Evolutionary conservation across 768 basidiomycete genomes (phyloP).

Genomic region (Hericium alpestre): DNA sequence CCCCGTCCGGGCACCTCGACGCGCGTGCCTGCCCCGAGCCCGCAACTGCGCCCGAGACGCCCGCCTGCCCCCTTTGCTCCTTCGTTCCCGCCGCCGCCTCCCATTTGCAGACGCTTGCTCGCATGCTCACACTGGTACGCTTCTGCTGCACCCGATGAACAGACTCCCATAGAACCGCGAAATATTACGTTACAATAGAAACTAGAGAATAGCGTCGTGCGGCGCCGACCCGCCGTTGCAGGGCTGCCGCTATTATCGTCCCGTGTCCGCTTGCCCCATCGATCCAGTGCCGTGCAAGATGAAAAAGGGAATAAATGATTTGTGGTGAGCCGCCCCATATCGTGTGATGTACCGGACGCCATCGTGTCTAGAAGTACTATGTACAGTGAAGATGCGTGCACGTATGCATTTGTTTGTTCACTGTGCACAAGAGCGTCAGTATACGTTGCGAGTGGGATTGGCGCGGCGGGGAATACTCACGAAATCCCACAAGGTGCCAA

Average conservation of each 20-base stretch:
- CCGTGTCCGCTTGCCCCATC: background rate
- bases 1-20: background rate
- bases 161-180: background rate
- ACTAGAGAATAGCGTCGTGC: background rate
- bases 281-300: background rate
- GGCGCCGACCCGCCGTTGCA: background rate
- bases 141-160: background rate
- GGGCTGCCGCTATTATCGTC: background rate
- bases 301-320: background rate
- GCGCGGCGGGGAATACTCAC: slow-evolving; percentile 1
- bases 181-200: slow-evolving; percentile 1
- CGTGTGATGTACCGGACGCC: background rate
- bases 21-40: background rate
- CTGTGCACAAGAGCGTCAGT: background rate
- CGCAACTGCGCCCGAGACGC: background rate
- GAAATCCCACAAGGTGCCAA: slow-evolving; percentile 22
- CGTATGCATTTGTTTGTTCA: background rate
- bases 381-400: slow-evolving; percentile 1
- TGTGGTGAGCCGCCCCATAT: background rate
- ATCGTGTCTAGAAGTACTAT: background rate
- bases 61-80: background rate
- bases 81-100: slow-evolving; percentile 1
- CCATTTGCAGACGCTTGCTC: background rate
- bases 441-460: background rate
- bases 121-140: background rate